Evolutionary conservation across 495 filamentous ascomycete species (phyloP).

Genomic region (Penicillium macrosclerotiorum): DNA sequence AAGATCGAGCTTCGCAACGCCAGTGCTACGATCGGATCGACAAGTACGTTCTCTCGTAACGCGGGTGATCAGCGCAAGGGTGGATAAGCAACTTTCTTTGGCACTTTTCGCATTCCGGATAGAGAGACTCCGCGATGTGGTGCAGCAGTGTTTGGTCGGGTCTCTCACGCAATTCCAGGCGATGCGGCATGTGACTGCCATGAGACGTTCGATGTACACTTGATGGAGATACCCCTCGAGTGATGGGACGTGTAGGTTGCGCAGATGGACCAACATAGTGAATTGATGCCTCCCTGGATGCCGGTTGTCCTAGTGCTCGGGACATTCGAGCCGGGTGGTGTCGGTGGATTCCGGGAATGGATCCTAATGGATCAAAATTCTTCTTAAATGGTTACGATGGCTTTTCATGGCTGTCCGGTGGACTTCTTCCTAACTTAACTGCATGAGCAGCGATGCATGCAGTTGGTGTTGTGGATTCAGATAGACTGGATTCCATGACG

Average conservation of each 20-base stretch:
- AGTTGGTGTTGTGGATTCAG: not conserved
- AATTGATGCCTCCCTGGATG: not conserved
- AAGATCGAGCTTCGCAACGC: constrained; percentile 49
- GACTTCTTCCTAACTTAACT: not conserved
- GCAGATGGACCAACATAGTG: not conserved
- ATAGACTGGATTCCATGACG: not conserved
- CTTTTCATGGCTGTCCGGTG: not conserved
- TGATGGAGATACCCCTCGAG: constrained; percentile 21
- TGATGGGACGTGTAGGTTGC: constrained; percentile 7
- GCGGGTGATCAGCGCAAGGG: constrained; percentile 29
- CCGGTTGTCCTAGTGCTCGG: not conserved
- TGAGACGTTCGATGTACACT: constrained; percentile 6
- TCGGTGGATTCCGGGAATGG: too few species aligned
- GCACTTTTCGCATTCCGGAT: not conserved
- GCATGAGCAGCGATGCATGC: constrained; percentile 1
- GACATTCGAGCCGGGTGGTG: too few species aligned
- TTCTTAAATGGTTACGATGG: not conserved
- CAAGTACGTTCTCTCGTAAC: constrained; percentile 33
- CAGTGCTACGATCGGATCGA: constrained; percentile 41
- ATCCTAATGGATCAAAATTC: not conserved
- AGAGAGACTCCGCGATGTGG: constrained; percentile 1
- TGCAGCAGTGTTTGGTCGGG: constrained; percentile 7
- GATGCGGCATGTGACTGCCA: not conserved
- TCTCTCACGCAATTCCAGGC: constrained; percentile 4
- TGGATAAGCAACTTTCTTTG: constrained; percentile 14